These are phyloP conservation scores for Entomortierella chlamydospora DNA, from an alignment of 192 early-diverging fungal genomes.

Conservation along the genomic window DNA sequence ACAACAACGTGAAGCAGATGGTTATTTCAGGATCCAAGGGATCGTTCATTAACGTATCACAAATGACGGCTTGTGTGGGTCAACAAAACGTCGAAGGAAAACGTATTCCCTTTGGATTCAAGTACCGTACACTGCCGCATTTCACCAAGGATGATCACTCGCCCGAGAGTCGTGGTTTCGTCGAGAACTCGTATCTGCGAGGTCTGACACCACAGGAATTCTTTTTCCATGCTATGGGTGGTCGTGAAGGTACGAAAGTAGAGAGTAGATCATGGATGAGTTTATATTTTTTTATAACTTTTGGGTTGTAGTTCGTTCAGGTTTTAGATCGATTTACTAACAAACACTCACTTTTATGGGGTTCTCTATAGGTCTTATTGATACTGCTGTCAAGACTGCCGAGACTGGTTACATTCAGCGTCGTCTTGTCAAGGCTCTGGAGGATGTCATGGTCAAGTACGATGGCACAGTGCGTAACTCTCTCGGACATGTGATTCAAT, in stretches of 20 bases:
- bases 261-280: no score
- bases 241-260: conserved; percentile 81
- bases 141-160: conserved; percentile 98
- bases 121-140: conserved; percentile 94
- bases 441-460: conserved; percentile 98
- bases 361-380: conserved; percentile 79
- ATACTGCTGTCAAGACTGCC: conserved; percentile 99
- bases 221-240: conserved; percentile 99
- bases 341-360: neutral
- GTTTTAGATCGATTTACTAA: no score
- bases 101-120: conserved; percentile 97
- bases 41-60: conserved; percentile 95
- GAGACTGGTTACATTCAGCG: conserved; percentile 99
- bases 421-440: conserved; percentile 96
- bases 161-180: conserved; percentile 90
- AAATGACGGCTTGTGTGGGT: conserved; percentile 99
- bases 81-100: conserved; percentile 99
- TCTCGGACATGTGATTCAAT: conserved; percentile 93
- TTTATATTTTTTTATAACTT: no score
- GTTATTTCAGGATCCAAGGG: conserved; percentile 96
- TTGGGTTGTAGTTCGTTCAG: no score
- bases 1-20: conserved; percentile 98
- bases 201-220: conserved; percentile 98
- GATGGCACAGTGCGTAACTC: conserved; percentile 98
- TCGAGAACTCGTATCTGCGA: conserved; percentile 89